These are phyloP conservation scores for Seiridium unicorne DNA, from an alignment of 2,329 filamentous ascomycete species.

Conservation along the genomic window DNA sequence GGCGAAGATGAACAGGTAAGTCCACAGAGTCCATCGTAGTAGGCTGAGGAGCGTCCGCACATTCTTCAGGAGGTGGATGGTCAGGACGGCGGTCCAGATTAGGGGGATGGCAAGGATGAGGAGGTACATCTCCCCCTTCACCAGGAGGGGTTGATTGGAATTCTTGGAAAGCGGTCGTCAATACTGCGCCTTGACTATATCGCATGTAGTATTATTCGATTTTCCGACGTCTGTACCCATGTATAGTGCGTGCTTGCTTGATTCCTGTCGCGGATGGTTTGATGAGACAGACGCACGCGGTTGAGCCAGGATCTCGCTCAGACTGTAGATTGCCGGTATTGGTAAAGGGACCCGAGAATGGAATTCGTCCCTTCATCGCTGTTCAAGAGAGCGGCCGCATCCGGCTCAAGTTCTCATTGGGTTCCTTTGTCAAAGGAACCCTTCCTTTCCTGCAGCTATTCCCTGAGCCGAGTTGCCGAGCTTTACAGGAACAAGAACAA, in stretches of 20 bases:
- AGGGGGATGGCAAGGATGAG: conserved; percentile 16
- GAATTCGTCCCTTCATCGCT: background rate
- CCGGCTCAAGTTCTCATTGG: too few species aligned
- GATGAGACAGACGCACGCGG: background rate
- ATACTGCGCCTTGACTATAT: too few species aligned
- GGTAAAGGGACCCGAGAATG: background rate
- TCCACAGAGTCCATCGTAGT: conserved; percentile 17
- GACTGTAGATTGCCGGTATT: too few species aligned
- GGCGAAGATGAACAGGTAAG: conserved; percentile 21
- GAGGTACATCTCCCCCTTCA: conserved; percentile 10
- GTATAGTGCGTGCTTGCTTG: background rate
- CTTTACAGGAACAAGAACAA: too few species aligned
- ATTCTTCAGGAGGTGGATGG: conserved; percentile 18
- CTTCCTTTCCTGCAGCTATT: background rate
- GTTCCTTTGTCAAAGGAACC: too few species aligned
- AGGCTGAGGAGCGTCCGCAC: conserved; percentile 16
- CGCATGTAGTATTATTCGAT: too few species aligned
- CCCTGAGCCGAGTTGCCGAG: too few species aligned
- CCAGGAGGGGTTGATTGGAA: background rate
- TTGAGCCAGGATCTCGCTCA: background rate
- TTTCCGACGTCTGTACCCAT: background rate
- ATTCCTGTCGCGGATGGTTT: background rate
- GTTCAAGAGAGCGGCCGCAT: background rate
- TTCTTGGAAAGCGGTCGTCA: too few species aligned
- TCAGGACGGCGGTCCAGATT: conserved; percentile 17